These are phyloP conservation scores for Lagenidium giganteum DNA, from an alignment of 352 stramenopile genomes.

Conservation along the genomic window DNA sequence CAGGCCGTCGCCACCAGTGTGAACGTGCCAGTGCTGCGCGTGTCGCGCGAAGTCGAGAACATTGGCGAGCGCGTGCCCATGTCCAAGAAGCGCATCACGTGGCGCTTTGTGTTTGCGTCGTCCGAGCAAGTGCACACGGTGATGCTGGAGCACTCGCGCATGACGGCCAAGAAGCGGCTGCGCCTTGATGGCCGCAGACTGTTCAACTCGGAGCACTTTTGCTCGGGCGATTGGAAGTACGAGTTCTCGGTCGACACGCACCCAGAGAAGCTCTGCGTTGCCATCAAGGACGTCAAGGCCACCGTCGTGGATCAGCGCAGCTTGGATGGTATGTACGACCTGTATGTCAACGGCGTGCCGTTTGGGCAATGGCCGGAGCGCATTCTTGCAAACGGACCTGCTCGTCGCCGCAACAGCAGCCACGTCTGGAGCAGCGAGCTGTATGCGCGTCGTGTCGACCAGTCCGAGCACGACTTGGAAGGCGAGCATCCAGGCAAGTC, in stretches of 20 bases:
- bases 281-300: conserved; percentile 70
- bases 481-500: conserved; percentile 16
- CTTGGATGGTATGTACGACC: conserved; percentile 67
- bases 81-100: conserved; percentile 84
- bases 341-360: conserved; percentile 48
- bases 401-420: conserved; percentile 16
- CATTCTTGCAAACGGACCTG: conserved; percentile 30
- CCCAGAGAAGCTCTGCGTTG: conserved; percentile 41
- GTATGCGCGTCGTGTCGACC: conserved; percentile 68
- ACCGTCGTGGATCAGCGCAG: conserved; percentile 65
- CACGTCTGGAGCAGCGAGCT: conserved; percentile 76
- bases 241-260: conserved; percentile 56
- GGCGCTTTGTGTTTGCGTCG: conserved; percentile 73
- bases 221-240: conserved; percentile 64
- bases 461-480: conserved; percentile 38
- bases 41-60: conserved; percentile 75
- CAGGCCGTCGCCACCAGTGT: too few relatives aligned
- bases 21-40: conserved; percentile 63
- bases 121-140: conserved; percentile 80
- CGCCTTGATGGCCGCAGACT: conserved; percentile 74
- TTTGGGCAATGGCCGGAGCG: conserved; percentile 71
- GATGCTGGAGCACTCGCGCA: conserved; percentile 79
- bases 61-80: conserved; percentile 72
- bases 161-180: conserved; percentile 80
- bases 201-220: conserved; percentile 67